phyloP scores from a whole-genome alignment of 169 alveolate species.

The Miamiensis avidus region DNA sequence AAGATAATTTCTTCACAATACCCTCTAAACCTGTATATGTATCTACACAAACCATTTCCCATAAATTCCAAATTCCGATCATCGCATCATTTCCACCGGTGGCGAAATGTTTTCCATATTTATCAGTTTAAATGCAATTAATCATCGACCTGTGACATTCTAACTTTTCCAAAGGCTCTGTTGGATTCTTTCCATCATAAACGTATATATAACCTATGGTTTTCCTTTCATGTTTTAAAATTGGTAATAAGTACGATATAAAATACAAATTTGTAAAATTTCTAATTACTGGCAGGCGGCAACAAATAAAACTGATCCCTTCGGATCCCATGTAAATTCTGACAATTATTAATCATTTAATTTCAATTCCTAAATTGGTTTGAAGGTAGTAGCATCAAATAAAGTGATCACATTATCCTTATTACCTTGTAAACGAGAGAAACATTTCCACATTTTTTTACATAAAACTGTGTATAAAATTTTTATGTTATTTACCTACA shows the following conservation, averaged over 20 bases:
- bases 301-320: neutral
- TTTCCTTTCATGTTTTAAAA: neutral
- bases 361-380: neutral
- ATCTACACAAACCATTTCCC: neutral
- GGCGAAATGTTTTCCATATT: neutral
- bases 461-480: too few relatives aligned
- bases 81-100: neutral
- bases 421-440: too few relatives aligned
- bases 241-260: too few relatives aligned
- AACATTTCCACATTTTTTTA: too few relatives aligned
- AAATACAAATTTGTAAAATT: too few relatives aligned
- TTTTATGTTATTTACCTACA: neutral
- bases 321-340: neutral
- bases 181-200: neutral
- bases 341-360: neutral
- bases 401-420: neutral
- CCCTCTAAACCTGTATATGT: neutral
- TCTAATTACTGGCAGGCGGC: neutral
- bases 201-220: neutral
- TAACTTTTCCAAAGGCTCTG: neutral
- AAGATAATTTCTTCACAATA: neutral
- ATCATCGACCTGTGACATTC: neutral
- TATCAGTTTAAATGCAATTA: neutral
- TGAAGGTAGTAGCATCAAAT: neutral
- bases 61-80: neutral